A percentile compares a stretch with the other conserved stretches of the same genome.
These are phyloP conservation scores for Pulveroboletus ridleyi DNA, from an alignment of 1,284 basidiomycete genomes.

Conservation along the genomic window DNA sequence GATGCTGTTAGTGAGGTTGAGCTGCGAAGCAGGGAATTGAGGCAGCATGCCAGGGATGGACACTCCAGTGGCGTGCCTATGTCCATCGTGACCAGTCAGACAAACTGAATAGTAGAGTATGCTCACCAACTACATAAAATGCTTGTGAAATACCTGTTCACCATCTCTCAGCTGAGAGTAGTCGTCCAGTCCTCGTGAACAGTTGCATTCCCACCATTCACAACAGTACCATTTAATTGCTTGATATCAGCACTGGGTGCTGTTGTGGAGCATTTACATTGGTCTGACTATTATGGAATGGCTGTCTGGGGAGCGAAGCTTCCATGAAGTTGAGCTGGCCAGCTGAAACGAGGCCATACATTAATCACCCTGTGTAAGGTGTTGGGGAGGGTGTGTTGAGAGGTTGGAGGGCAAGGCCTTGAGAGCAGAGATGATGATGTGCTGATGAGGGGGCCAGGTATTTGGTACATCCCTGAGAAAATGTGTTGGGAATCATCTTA, in stretches of 20 bases:
- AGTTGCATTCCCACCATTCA: constrained; percentile 76
- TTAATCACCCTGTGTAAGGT: constrained; percentile 54
- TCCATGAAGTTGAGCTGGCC: constrained; percentile 80
- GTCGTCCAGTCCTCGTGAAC: constrained; percentile 72
- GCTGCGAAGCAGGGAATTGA: constrained; percentile 70
- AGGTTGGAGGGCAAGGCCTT: constrained; percentile 75
- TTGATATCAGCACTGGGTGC: constrained; percentile 69
- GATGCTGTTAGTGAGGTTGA: constrained; percentile 77
- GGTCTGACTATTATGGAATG: constrained; percentile 44
- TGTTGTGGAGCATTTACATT: constrained; percentile 54
- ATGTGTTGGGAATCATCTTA: neutral
- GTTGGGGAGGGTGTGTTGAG: constrained; percentile 56
- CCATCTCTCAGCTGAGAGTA: constrained; percentile 72
- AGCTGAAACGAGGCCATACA: constrained; percentile 72
- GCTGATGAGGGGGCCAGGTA: constrained; percentile 86
- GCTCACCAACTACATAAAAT: constrained; percentile 89
- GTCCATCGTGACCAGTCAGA: constrained; percentile 37
- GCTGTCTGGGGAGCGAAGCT: constrained; percentile 72
- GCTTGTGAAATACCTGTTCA: constrained; percentile 84
- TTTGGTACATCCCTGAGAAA: constrained; percentile 72
- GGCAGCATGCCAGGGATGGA: constrained; percentile 73
- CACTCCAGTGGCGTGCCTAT: constrained; percentile 80
- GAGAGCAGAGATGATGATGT: constrained; percentile 83
- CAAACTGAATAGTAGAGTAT: neutral
- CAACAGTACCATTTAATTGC: constrained; percentile 61